Evolutionary conservation across 2,329 filamentous ascomycete species (phyloP), one percentile per base, ranked within the genome.

Genomic region (Elsinoe australis): DNA sequence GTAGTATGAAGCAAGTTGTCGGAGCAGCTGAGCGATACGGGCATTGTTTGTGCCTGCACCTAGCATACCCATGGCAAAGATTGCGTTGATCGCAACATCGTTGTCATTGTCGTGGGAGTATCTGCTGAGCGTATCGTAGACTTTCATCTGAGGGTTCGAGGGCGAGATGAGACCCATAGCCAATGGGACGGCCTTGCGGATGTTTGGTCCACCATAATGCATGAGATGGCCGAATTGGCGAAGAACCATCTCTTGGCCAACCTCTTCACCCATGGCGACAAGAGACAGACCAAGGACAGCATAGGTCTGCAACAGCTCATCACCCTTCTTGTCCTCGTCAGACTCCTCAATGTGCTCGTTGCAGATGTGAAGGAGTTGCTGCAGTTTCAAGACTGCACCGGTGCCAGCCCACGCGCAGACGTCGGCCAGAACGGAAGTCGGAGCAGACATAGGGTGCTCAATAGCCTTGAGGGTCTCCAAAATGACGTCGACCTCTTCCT

Each of bases 61-160:
- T 29, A 95, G 76, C 51, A 98, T 82, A 68, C 92, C 92, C 92
- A 98, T 98, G 57, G 92, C 89, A 62, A 98, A 98, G 63, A 98
- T 98, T 60, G 92, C 88, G 63, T 96, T 98, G 67, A 98, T 85
- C 31, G 92, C 92, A 38, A 98, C 92, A 61, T 98, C 92, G 53
- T 90, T 94, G 70, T 98, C 92, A 57, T 92, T 98, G 71, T 98
- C 92, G 76, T 98, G 92, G 55, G 85, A 94, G 76, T 98, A 98
- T 62, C 92, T 78, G 45, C 92, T 98, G 8, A 98, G 74, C 0
- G 92, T 98, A 66, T 98, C 92, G 71, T 98, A 98, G 39, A 98
- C 86, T 75, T 96, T 98, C 90, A 98, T 98, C 66, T 98, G 94
- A 8, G 92, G 92, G 71, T 98, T 98, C 71, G 88, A 95, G 9